Percentiles rank a stretch among this genome's conserved stretches.
These are phyloP conservation scores for Fraxinus albicans DNA, from an alignment of 305 asterid species.

Conservation along the genomic window DNA sequence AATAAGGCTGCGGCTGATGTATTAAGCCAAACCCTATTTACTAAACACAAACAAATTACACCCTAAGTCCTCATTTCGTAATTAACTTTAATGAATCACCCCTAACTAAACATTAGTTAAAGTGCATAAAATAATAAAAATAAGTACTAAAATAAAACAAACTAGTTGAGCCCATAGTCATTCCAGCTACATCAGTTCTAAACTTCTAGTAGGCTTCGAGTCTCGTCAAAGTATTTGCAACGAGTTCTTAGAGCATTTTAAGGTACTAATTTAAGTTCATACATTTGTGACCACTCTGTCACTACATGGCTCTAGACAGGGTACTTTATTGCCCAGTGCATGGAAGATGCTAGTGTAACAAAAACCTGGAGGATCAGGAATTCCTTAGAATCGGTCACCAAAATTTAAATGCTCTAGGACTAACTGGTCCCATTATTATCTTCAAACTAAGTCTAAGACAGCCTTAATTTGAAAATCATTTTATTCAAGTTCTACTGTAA, in stretches of 20 bases:
- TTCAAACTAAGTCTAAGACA: constrained; percentile 9
- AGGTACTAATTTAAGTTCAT: constrained; percentile 1
- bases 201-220: neutral
- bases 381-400: constrained; percentile 10
- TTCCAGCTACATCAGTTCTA: neutral
- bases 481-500: too few relatives aligned
- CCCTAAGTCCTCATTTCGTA: neutral
- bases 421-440: neutral
- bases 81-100: neutral
- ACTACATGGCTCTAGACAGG: neutral
- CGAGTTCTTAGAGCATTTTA: constrained; percentile 1
- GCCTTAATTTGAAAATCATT: neutral
- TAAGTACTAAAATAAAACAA: neutral
- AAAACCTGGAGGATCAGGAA: constrained; percentile 10
- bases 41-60: neutral
- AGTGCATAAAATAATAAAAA: neutral
- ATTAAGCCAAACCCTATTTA: neutral
- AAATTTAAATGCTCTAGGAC: constrained; percentile 1
- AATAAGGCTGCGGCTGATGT: neutral
- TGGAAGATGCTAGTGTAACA: constrained; percentile 13
- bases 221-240: constrained; percentile 12
- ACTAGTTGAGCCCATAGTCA: neutral
- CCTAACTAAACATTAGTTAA: neutral
- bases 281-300: neutral
- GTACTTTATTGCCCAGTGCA: neutral